A percentile compares a stretch with the other conserved stretches of the same genome.
These are phyloP conservation scores for Geotrichum fermentans DNA, from an alignment of 1,139 yeast species.

Conservation along the genomic window DNA sequence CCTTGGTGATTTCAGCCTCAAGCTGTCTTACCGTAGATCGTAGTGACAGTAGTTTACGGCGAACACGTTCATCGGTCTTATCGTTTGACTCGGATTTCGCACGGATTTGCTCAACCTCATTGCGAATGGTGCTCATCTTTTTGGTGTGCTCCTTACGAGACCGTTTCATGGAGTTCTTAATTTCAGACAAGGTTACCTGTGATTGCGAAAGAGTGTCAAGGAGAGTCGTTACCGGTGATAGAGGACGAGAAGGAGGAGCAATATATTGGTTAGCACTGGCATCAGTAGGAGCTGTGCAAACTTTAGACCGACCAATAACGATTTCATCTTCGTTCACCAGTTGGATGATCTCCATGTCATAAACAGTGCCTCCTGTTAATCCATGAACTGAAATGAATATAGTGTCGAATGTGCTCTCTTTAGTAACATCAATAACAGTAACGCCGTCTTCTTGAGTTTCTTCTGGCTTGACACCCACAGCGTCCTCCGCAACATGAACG, in stretches of 20 bases:
- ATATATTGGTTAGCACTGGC: conserved; percentile 11
- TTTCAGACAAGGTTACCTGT: conserved; percentile 34
- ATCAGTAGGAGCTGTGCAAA: conserved; percentile 22
- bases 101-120: conserved; percentile 35
- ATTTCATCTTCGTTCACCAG: conserved; percentile 13
- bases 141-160: conserved; percentile 36
- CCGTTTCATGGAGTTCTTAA: conserved; percentile 34
- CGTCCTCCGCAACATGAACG: conserved; percentile 14
- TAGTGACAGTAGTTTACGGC: conserved; percentile 34
- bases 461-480: conserved; percentile 16
- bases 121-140: conserved; percentile 32
- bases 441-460: conserved; percentile 16
- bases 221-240: conserved; percentile 38
- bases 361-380: conserved; percentile 36
- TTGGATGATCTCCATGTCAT: conserved; percentile 33
- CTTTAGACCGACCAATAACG: conserved; percentile 21
- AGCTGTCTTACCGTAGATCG: conserved; percentile 35
- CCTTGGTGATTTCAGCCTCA: conserved; percentile 34
- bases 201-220: conserved; percentile 38
- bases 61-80: conserved; percentile 36
- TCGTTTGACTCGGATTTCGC: conserved; percentile 35
- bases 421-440: conserved; percentile 9
- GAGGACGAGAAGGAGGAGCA: conserved; percentile 32
- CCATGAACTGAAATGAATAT: conserved; percentile 26
- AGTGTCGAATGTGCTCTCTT: conserved; percentile 9